Evolutionary conservation across 2,329 filamentous ascomycete genomes (phyloP), one percentile per base, ranked within the genome.

Genomic region (Plenodomus lindquistii): DNA sequence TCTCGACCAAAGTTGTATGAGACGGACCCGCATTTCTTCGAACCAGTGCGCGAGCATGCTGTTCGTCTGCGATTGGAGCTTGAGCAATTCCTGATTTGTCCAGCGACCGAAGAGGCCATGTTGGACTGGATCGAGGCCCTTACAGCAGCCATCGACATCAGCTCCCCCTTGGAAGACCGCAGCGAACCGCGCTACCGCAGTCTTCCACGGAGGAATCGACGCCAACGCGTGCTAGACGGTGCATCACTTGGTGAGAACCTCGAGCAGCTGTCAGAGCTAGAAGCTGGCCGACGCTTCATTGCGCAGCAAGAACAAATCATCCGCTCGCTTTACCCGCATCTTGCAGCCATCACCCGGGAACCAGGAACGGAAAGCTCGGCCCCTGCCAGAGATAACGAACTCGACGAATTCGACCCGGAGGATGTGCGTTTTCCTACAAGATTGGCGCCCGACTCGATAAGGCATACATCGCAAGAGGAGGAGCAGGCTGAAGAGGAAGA

Each of bases 81-180:
- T 1, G 86, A 91, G 57, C 88, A 91, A 63, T 85, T 91, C 50
- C 73, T 91, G 17, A 73, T 91, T 7, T 85, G 85, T 2, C 86
- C 86, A 55, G 74, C 82, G 43, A 81, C 84, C 42, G 76, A 89
- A 44, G 80, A 84, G 46, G 82, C 79, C 1, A 87, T 90, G 66
- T 78, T 89, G 52, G 79, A 79, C 41, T 88, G 88, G 85, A 73
- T 90, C 2, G 85, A 89, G 62, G 77, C 78, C 2, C 74, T 73
- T 34, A 88, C 86, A 61, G 85, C 86, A n/a, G 87, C 85, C 39
- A 87, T 91, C 50, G 85, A 89, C 62, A 81, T 91, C 17, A 83
- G 87, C 11, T 77, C 82, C 0, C 83, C 86, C 1, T 79, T 91
- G 34, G 88, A 91, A 57, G 87, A 90, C 56, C 82, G 88, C 39